Evolutionary conservation across 257 asterid species (phyloP).

Genomic region (Salvia hispanica): DNA sequence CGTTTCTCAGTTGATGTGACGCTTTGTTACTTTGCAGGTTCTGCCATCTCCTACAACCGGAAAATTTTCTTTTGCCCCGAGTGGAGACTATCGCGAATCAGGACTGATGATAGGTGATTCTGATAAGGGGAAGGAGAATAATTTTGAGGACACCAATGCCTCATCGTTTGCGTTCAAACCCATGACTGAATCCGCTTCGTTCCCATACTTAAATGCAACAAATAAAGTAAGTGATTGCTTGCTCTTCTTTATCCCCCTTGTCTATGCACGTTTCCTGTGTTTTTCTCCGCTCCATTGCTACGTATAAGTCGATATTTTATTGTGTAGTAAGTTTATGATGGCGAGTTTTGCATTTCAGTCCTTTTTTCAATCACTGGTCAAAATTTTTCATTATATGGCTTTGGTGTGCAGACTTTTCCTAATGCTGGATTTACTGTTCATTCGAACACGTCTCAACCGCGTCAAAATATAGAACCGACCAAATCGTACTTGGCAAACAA

Average conservation of each 20-base stretch:
- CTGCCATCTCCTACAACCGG: conserved; percentile 83
- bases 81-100: conserved; percentile 43
- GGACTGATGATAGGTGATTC: conserved; percentile 35
- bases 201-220: conserved; percentile 40
- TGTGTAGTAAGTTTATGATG: not conserved
- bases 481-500: conserved; percentile 29
- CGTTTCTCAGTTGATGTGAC: not conserved
- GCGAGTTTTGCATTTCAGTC: conserved; percentile 1
- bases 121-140: conserved; percentile 55
- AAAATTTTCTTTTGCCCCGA: conserved; percentile 44
- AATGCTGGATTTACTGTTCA: conserved; percentile 42
- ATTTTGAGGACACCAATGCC: conserved; percentile 49
- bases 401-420: conserved; percentile 50
- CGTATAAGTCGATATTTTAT: not conserved
- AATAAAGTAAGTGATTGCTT: conserved; percentile 49
- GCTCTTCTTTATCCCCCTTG: conserved; percentile 12
- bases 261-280: not conserved
- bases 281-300: not conserved
- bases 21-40: conserved; percentile 35
- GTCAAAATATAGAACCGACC: conserved; percentile 35
- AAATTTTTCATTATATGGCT: conserved; percentile 34
- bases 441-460: conserved; percentile 37
- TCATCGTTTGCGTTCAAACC: conserved; percentile 71
- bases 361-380: conserved; percentile 34
- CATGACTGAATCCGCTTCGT: conserved; percentile 47